Evolutionary conservation across 2,329 filamentous ascomycete genomes (phyloP).

Genomic region (Venturia oleaginea): DNA sequence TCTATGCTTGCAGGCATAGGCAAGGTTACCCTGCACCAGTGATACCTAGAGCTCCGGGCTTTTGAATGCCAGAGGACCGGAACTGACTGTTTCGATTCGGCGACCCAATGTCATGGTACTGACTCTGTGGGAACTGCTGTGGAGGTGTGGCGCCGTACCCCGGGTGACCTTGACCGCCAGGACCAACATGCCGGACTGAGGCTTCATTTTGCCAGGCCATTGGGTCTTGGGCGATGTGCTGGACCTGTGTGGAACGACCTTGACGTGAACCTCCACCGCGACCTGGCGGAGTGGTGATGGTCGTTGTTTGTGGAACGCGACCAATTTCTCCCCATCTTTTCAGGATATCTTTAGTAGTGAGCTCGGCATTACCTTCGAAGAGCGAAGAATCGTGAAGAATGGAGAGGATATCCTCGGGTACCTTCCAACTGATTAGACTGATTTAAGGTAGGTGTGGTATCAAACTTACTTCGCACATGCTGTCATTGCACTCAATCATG

Average conservation of each 20-base stretch:
- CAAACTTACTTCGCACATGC: conserved; percentile 83
- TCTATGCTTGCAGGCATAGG: neutral
- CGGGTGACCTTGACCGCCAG: neutral
- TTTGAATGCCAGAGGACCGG: conserved; percentile 10
- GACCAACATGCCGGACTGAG: conserved; percentile 14
- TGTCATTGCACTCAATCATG: conserved; percentile 86
- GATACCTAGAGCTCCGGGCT: conserved; percentile 10
- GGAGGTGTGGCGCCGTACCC: conserved; percentile 9
- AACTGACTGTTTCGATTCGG: conserved; percentile 13
- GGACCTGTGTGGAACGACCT: conserved; percentile 11
- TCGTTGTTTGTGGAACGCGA: conserved; percentile 25
- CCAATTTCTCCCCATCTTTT: conserved; percentile 82
- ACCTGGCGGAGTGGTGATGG: neutral
- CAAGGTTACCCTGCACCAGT: conserved; percentile 5
- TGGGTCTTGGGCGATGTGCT: conserved; percentile 12
- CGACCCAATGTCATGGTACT: conserved; percentile 9
- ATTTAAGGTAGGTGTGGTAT: neutral
- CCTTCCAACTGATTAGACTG: conserved; percentile 44
- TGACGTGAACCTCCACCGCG: conserved; percentile 8
- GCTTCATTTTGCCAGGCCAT: conserved; percentile 13
- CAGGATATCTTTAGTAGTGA: conserved; percentile 94
- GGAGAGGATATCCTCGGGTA: conserved; percentile 82
- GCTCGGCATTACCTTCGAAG: conserved; percentile 72
- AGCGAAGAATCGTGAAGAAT: conserved; percentile 75
- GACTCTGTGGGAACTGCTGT: neutral